Base-by-base conservation (phyloP, 129 eudicot genomes). In the Escallonia herrerae region DNA sequence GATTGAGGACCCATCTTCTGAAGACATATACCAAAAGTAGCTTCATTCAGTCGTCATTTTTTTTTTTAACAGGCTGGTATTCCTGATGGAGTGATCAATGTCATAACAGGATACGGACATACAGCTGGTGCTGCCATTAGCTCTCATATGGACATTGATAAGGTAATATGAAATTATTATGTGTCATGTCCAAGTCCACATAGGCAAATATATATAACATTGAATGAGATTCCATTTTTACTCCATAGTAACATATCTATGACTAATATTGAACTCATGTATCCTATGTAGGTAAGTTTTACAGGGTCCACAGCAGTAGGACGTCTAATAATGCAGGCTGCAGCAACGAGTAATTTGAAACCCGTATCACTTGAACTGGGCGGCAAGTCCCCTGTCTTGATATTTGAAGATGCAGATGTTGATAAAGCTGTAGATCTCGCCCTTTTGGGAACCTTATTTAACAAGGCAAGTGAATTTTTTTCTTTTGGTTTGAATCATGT, bases 291-390 rank as follows among this genome's bases (percentile, higher is more conserved):
- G 96, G 74, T 90, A 15, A 75, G 83, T 76, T 93, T 93, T 53
- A 93, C 96, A 0, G 99, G 99, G 5, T 93, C 99, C 6, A 84
- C 95, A 4, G 87, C 82, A 72, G 94, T 84, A 7, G 99, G 99
- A 10, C 77, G 86, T 4, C 71, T 73, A 8, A 60, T 93, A 74
- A 84, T 93, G 95, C 86, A 93, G 50, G 93, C 90, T 62, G 95
- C 99, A 14, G 99, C 96, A 2, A 62, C 43, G 15, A 93, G 99
- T 80, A 93, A 93, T 74, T 70, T 94, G 65, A 94, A 94, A 75
- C 58, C 90, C 0, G 96, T 94, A 12, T 58, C 91, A 8, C 82
- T 94, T 1, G 99, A 94, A 67, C 86, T 94, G 0, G 99, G 96
- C 59, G 99, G 99, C 7, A 93, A 93, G 70, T 86, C 90, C 53